Evolutionary conservation across 352 stramenopile genomes (phyloP), one percentile per base, ranked within the genome.

Genomic region (Globisporangium splendens): DNA sequence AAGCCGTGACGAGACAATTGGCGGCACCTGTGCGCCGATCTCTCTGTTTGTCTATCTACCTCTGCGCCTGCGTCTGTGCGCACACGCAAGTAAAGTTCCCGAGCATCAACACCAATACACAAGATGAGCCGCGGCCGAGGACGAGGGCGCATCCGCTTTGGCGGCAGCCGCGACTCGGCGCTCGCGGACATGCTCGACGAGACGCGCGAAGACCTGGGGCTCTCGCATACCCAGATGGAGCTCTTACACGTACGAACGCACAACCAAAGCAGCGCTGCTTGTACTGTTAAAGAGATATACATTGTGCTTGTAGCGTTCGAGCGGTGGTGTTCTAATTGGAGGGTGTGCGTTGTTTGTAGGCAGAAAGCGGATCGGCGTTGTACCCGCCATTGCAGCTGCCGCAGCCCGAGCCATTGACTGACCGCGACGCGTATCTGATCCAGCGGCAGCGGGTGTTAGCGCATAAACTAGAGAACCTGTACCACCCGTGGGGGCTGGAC

Each of bases 191-290:
- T 89, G 39, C 76, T 89, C 54, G 79, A 89, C 49, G 77, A 89
- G 61, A 89, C 77, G 46, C 79, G 79, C 43, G 79, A 89, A 57
- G 79, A 89, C 46, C 63, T 89, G 17, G 79, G 79, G 0, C 75
- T 89, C 41, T 86, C 77, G 20, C 69, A 89, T 53, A 68, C 69
- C 21, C 79, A 89, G 65, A 89, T 89, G 79, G 79, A 89, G 62
- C 56, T 74, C 61, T 64, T 89, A 13, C 70, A 86, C 43, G 79
- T 89, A 41, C 47, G 47, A 21, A 35, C 28, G 28, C 28, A 8
- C 28, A 35, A 1, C 1, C 28, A 35, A 3, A 35, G 28, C 17
- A 13, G 1, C 31, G 2, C 5, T 13, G 15, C 4, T 3, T 50
- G 44, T n/a, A 6, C 20, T 49, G 43, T 15, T 49, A 15, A 24